Evolutionary conservation across 106 monocot species (phyloP), one percentile per base, ranked within the genome.

Genomic region (Acorus calamus): DNA sequence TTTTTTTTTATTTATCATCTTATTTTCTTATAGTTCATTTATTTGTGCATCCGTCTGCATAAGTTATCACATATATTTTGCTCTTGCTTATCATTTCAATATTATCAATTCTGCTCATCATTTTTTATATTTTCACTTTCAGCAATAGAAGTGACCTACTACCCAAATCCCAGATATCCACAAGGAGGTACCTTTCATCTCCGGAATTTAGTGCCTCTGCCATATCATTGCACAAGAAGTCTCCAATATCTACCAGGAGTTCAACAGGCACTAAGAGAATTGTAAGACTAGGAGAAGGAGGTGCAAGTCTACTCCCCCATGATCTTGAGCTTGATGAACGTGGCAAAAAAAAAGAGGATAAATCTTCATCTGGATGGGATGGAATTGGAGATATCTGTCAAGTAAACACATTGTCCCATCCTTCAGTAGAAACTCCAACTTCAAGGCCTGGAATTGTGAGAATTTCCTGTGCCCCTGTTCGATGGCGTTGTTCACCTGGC

Each of bases 341-440:
- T 43, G 58, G 41, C 53, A 51, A n/a, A 14, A 47, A 14, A 14
- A 72, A 69, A 49, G 9, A 65, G 4, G 80, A 60, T 54, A 9
- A 62, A 60, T 71, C 68, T 7, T 85, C 80, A 44, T 71, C 84
- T 11, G 67, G 74, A 68, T 80, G 80, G 84, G 77, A 77, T 46
- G 59, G 57, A 14, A 72, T 78, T 68, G 52, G 59, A 50, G 80
- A 77, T 6, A 63, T 66, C 53, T 74, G 53, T 59, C 61, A 66
- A 28, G 42, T 81, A n/a, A 75, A 75, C 12, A 77, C 69, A 47
- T 56, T 68, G 48, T n/a, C 64, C 57, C 65, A 28, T 64, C 13
- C 51, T 51, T 60, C 77, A 28, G 64, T 71, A 11, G 11, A 6
- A 65, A 41, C 58, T 53, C 46, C 59, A 41, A 52, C 74, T 69